Evolutionary conservation across 129 eudicot species (phyloP).

Genomic region (Heracleum sosnowskyi): DNA sequence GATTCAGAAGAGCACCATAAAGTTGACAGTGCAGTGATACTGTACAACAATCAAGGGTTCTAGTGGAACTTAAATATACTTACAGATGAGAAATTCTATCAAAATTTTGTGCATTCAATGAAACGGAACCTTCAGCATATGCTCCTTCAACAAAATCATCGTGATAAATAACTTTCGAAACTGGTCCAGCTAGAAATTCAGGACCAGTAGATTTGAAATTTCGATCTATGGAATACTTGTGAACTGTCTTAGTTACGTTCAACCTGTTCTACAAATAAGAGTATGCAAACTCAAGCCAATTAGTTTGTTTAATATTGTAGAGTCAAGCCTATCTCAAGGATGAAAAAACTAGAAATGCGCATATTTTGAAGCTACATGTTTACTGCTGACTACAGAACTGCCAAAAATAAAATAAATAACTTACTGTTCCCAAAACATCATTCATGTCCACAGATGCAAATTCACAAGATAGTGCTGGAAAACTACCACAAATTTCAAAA

Average conservation of each 20-base stretch:
- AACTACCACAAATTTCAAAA: conserved; percentile 36
- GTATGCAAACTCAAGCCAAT: conserved; percentile 25
- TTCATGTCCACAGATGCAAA: conserved; percentile 98
- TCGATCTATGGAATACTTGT: conserved; percentile 75
- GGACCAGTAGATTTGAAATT: conserved; percentile 61
- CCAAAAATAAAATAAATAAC: no score
- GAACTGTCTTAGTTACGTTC: conserved; percentile 83
- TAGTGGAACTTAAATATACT: no score
- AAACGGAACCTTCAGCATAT: conserved; percentile 80
- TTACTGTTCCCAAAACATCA: conserved; percentile 96
- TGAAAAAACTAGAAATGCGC: no score
- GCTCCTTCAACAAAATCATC: conserved; percentile 78
- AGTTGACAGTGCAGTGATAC: no score
- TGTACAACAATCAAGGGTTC: no score
- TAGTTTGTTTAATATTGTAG: background rate
- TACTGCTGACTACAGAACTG: no score
- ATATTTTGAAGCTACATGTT: no score
- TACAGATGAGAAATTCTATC: no score
- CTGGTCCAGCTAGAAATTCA: conserved; percentile 68
- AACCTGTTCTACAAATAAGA: conserved; percentile 80
- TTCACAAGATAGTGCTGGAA: conserved; percentile 96
- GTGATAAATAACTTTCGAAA: conserved; percentile 47
- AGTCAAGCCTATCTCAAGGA: conserved; percentile 2
- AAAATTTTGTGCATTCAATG: no score
- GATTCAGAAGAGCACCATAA: no score